Base-by-base conservation (phyloP, 805 yeast genomes). In the Barnettozyma californica region DNA sequence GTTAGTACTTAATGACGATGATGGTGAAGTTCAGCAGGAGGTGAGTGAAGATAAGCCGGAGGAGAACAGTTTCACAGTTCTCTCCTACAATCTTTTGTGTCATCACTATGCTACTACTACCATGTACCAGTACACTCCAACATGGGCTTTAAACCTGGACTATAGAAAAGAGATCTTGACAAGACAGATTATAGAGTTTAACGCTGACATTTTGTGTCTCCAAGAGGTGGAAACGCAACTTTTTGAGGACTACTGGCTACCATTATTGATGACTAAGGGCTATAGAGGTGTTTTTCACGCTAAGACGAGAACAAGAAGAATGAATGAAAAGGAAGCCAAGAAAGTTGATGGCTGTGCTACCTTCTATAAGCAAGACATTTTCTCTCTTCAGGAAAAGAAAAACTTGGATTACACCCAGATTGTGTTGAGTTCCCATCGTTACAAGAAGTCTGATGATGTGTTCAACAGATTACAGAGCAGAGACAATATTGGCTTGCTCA, bases 281-380 rank as follows among this genome's bases (percentile, higher is more conserved):
- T 94, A 92, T 68, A 77, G 79, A 56, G 91, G 95, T 34, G 67
- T 80, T 23, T 91, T 89, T 70, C 87, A 83, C 68, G 86, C 85
- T 47, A 94, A 94, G 68, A 86, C 95, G 23, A 78, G 99, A 63
- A 91, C 97, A 1, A 87, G 87, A 68, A 90, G 97, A 10, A 87
- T 89, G 95, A 75, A 71, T 44, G 84, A 82, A 51, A 72, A 70
- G 50, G 96, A 88, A 56, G 83, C 95, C 23, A 84, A 84, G 66
- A 87, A 86, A 60, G 99, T 94, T 42, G 99, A 94, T 66, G 99
- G 99, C 11, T 94, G 99, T 75, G 97, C 97, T n/a, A 82, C 91
- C 1, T 92, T 92, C 64, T 94, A 77, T 72, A 84, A 80, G 59
- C 71, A 78, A 31, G 68, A 74, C 43, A 82, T 84, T 62, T 89